Percentiles rank a stretch among this genome's conserved stretches.
Evolutionary conservation across 1,284 basidiomycete species (phyloP).

Genomic region (Tilletia walkeri): DNA sequence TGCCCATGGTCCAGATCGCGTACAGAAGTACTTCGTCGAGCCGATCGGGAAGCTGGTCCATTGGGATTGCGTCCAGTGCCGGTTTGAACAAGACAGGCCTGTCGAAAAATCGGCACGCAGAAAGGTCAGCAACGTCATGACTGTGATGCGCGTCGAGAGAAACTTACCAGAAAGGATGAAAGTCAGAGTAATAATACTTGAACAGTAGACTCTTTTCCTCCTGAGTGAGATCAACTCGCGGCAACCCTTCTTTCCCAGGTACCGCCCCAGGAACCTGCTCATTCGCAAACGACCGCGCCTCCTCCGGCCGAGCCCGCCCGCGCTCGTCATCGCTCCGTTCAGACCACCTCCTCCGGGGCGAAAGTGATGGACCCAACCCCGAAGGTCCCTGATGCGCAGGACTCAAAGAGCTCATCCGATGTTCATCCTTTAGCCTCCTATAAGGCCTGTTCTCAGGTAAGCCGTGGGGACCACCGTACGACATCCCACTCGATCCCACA

Average conservation of each 20-base stretch:
- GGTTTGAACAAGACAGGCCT: constrained; percentile 47
- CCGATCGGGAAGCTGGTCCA: constrained; percentile 32
- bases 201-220: constrained; percentile 37
- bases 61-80: constrained; percentile 31
- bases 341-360: too few species aligned
- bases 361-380: too few species aligned
- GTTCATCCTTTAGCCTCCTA: constrained; percentile 2
- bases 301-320: too few species aligned
- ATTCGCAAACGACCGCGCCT: too few species aligned
- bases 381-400: not conserved
- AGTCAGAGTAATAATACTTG: constrained; percentile 44
- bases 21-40: constrained; percentile 37
- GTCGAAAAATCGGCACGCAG: not conserved
- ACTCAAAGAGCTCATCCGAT: constrained; percentile 8
- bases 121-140: not conserved
- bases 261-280: too few species aligned
- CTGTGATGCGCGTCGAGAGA: not conserved
- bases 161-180: constrained; percentile 41
- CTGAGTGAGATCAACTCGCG: not conserved
- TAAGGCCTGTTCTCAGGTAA: not conserved
- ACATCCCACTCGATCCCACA: too few species aligned
- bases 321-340: too few species aligned
- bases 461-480: too few species aligned
- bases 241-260: not conserved
- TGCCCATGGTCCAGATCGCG: constrained; percentile 40